phyloP scores from a whole-genome alignment of 345 rosid genomes.

The Dovyalis caffra region DNA sequence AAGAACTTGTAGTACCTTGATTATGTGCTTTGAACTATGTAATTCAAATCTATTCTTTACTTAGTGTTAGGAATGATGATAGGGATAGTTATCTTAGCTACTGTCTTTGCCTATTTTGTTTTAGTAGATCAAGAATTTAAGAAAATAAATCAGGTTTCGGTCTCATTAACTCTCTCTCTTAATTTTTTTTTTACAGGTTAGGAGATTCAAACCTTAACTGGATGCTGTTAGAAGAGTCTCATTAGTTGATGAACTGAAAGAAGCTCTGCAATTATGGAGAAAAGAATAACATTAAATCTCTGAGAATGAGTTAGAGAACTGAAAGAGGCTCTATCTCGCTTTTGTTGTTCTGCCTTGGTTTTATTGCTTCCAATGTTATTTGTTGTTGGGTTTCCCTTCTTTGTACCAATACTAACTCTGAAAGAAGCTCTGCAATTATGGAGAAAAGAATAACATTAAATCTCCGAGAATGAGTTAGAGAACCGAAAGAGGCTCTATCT shows the following conservation, averaged over 20 bases:
- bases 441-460: too few relatives aligned
- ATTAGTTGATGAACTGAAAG: slow-evolving; percentile 66
- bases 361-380: too few relatives aligned
- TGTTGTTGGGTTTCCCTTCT: too few relatives aligned
- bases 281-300: too few relatives aligned
- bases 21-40: neutral
- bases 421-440: too few relatives aligned
- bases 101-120: neutral
- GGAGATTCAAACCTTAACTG: slow-evolving; percentile 76
- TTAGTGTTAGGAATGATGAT: neutral
- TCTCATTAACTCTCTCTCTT: neutral
- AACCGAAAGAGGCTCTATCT: too few relatives aligned
- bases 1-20: slow-evolving; percentile 3
- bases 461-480: too few relatives aligned
- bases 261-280: too few relatives aligned
- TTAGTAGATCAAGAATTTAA: neutral
- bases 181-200: slow-evolving; percentile 51
- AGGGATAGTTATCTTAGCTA: neutral
- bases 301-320: too few relatives aligned
- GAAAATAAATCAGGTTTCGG: neutral
- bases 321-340: too few relatives aligned
- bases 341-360: too few relatives aligned
- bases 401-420: too few relatives aligned
- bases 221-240: slow-evolving; percentile 81
- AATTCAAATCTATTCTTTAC: neutral